A percentile compares a stretch with the other conserved stretches of the same genome.
Evolutionary conservation across 768 basidiomycete species (phyloP).

Genomic region (Kwoniella pini): DNA sequence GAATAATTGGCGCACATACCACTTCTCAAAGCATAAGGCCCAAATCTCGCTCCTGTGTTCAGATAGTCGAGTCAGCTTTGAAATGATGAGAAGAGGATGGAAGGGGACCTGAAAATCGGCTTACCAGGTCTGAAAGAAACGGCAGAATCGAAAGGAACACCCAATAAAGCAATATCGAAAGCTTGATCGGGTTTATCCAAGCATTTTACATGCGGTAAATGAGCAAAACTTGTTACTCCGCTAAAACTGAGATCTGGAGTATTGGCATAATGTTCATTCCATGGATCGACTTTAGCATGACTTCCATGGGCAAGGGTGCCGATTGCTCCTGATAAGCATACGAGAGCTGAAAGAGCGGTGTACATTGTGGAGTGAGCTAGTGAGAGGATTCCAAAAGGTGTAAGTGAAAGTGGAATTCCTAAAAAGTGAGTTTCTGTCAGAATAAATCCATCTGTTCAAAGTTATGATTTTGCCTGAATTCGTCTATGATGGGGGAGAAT

Average conservation of each 20-base stretch:
- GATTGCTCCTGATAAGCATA: neutral
- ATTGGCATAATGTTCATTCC: conserved; percentile 27
- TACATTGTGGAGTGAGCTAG: neutral
- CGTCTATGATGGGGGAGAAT: too few species aligned
- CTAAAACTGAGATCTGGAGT: conserved; percentile 69
- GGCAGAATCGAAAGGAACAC: conserved; percentile 47
- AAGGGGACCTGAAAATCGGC: too few species aligned
- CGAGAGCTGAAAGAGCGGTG: conserved; percentile 1
- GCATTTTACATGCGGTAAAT: conserved; percentile 72
- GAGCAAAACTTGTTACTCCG: conserved; percentile 80
- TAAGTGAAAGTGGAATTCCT: too few species aligned
- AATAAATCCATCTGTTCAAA: too few species aligned
- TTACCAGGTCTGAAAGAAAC: conserved; percentile 46
- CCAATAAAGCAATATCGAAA: conserved; percentile 78
- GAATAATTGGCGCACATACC: conserved; percentile 19
- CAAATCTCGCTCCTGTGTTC: conserved; percentile 35
- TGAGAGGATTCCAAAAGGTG: too few species aligned
- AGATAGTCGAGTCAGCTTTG: too few species aligned
- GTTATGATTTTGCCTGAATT: too few species aligned
- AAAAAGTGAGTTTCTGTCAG: too few species aligned
- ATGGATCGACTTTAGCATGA: conserved; percentile 23
- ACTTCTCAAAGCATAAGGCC: conserved; percentile 68
- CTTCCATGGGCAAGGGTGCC: conserved; percentile 1
- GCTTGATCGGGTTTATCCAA: conserved; percentile 61
- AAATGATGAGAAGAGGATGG: too few species aligned